Base-by-base conservation (phyloP, 2,329 filamentous ascomycete species). In the Aspergillus piperis region DNA sequence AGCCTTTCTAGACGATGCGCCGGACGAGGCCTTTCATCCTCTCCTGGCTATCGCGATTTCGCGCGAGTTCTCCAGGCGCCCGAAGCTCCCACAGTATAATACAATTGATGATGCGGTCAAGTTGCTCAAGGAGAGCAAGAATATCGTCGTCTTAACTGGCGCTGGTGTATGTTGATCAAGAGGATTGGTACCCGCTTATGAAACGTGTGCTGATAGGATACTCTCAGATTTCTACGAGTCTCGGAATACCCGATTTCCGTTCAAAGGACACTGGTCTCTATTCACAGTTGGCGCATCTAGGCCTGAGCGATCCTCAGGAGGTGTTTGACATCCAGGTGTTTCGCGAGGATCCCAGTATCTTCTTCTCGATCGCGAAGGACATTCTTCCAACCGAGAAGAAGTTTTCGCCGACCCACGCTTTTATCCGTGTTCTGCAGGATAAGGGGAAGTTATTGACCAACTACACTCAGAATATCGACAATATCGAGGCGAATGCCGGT, bases 391-490 rank as follows among this genome's bases (percentile, higher is more conserved):
- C 87, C 21, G 88, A 89, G 13, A 88, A 91, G 66, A 88, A 88
- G 69, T 96, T 88, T 80, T 92, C 94, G 1, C 93, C 94, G 0
- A 98, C 95, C 0, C 95, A 99, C 81, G 88, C 90, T 56, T 99
- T 99, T 79, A 96, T 99, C 71, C 87, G 88, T 36, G 83, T 97
- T 68, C 84, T 99, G 38, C 91, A 99, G 76, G 85, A 94, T 67
- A 90, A 92, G 75, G 88, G 86, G 66, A 96, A 96, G 76, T 85
- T 99, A 6, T 85, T 97, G 61, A 98, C 93, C 44, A 97, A 98
- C 78, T 99, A 97, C 80, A 96, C 95, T 0, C 95, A 99, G 75
- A 99, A 99, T 76, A 98, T 99, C 71, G 95, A 99, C 81, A 97
- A 97, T 69, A 87, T 97, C 54, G 94, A 99, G 76, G 85, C 88